Evolutionary conservation across 2,329 filamentous ascomycete genomes (phyloP).

Genomic region (Ophiosphaerella narmari): DNA sequence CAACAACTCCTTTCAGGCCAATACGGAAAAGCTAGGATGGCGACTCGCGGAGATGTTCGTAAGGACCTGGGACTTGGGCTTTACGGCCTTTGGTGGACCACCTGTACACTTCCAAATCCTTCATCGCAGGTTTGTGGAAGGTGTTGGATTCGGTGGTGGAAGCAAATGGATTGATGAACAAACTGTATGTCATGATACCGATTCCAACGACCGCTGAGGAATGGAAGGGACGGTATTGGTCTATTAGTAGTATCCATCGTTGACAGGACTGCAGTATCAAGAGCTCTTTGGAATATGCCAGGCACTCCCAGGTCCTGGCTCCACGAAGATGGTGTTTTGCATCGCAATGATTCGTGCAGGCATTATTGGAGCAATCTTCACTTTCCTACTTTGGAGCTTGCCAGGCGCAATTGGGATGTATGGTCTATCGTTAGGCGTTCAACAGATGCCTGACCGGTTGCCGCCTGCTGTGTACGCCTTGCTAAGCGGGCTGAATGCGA

Average conservation of each 20-base stretch:
- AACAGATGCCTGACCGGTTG: slow-evolving; percentile 62
- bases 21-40: slow-evolving; percentile 25
- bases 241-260: no score
- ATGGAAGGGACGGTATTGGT: no score
- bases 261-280: slow-evolving; percentile 59
- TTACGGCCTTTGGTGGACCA: slow-evolving; percentile 70
- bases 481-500: slow-evolving; percentile 71
- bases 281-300: slow-evolving; percentile 75
- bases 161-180: slow-evolving; percentile 71
- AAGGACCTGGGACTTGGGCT: slow-evolving; percentile 63
- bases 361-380: slow-evolving; percentile 60
- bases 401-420: slow-evolving; percentile 75
- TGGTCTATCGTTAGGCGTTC: slow-evolving; percentile 67
- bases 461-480: slow-evolving; percentile 69
- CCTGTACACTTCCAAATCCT: slow-evolving; percentile 73
- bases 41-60: slow-evolving; percentile 33
- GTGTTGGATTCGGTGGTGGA: slow-evolving; percentile 49
- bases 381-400: slow-evolving; percentile 69
- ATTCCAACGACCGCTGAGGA: no score
- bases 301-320: slow-evolving; percentile 68
- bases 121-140: slow-evolving; percentile 64
- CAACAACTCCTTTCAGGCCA: slow-evolving; percentile 20
- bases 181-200: slow-evolving; percentile 51
- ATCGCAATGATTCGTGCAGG: slow-evolving; percentile 69
- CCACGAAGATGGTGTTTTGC: slow-evolving; percentile 74